phyloP scores from a whole-genome alignment of 2,329 filamentous ascomycete genomes.

The Aspergillus sp. region DNA sequence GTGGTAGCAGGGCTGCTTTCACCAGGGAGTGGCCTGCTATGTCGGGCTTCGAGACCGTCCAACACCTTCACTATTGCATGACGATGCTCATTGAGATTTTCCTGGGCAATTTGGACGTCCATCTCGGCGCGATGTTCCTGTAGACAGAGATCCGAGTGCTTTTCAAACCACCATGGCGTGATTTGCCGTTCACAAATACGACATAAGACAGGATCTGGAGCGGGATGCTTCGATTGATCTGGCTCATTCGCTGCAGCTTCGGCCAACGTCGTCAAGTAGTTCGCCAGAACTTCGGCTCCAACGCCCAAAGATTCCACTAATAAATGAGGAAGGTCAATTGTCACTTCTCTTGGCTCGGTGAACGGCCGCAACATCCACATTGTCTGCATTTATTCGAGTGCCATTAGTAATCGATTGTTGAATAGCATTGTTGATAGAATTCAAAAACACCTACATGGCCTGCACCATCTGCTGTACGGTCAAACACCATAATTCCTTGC shows the following conservation, averaged over 20 bases:
- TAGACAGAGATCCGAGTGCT: slow-evolving; percentile 91
- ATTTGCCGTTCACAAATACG: slow-evolving; percentile 97
- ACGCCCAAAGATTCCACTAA: slow-evolving; percentile 92
- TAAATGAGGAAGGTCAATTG: slow-evolving; percentile 84
- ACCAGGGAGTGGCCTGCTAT: slow-evolving; percentile 35
- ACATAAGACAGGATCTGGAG: slow-evolving; percentile 80
- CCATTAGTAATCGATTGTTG: slow-evolving; percentile 18
- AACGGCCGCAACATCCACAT: slow-evolving; percentile 99
- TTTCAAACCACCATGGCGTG: slow-evolving; percentile 99
- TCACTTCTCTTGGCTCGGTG: slow-evolving; percentile 81
- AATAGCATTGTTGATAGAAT: background rate
- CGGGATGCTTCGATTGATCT: slow-evolving; percentile 67
- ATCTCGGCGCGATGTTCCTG: slow-evolving; percentile 96
- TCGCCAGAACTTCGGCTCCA: slow-evolving; percentile 88
- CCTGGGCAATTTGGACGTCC: slow-evolving; percentile 95
- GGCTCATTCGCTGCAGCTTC: slow-evolving; percentile 75
- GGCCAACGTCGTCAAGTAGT: slow-evolving; percentile 84
- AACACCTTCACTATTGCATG: slow-evolving; percentile 93
- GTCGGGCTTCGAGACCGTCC: slow-evolving; percentile 74
- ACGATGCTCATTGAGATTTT: slow-evolving; percentile 85
- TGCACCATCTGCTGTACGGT: slow-evolving; percentile 76
- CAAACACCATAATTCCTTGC: slow-evolving; percentile 97
- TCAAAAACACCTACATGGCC: slow-evolving; percentile 68
- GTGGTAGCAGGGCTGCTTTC: slow-evolving; percentile 43
- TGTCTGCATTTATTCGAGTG: slow-evolving; percentile 52